Conservation (phyloP, 2,329 filamentous ascomycete genomes). For the Colletotrichum sojae region DNA sequence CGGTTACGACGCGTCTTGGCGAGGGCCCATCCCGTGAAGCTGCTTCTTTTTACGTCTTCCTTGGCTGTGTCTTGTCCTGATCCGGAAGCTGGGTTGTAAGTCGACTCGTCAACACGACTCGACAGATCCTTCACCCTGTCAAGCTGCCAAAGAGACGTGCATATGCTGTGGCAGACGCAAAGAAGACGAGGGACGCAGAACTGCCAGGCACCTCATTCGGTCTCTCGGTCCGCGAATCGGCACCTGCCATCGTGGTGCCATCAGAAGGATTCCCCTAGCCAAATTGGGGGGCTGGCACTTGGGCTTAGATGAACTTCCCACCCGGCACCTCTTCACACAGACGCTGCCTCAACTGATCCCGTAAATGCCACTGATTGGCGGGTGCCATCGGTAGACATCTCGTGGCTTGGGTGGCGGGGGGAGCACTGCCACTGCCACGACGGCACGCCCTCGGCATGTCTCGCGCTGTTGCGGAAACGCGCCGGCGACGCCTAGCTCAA, state of each 20-base stretch:
- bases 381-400: neutral
- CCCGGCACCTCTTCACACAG: constrained; percentile 14
- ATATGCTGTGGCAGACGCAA: neutral
- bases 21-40: neutral
- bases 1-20: neutral
- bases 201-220: neutral
- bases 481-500: constrained; percentile 7
- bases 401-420: neutral
- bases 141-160: neutral
- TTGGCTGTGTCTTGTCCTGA: neutral
- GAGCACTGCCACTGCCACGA: neutral
- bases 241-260: neutral
- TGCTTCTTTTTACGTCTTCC: neutral
- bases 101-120: neutral
- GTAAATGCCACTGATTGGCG: neutral
- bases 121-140: neutral
- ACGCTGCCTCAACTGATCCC: constrained; percentile 27
- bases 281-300: neutral
- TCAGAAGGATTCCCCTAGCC: neutral
- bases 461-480: constrained; percentile 9
- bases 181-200: neutral
- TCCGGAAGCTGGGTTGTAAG: neutral
- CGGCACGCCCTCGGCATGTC: neutral
- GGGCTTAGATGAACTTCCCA: constrained; percentile 25
- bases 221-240: neutral